A percentile compares a stretch with the other conserved stretches of the same genome.
phyloP scores from a whole-genome alignment of 208 protist genomes.

The Wallacemonas sp. region DNA sequence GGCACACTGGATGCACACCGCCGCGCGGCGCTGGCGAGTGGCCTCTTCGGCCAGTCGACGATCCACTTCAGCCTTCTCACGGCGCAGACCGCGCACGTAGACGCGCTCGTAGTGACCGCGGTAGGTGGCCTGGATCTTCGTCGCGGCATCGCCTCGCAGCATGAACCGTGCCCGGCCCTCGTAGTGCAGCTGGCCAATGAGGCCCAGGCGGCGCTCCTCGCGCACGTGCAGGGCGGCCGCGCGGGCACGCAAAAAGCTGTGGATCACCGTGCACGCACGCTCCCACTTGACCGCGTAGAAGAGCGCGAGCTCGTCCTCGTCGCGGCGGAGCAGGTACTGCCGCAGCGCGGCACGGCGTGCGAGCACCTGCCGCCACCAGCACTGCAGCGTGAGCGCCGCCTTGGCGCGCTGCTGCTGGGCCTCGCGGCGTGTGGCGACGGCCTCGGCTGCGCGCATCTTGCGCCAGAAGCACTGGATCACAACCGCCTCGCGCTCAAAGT shows the following conservation, averaged over 20 bases:
- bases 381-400: slow-evolving; percentile 52
- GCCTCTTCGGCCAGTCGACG: slow-evolving; percentile 31
- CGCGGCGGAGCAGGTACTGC: slow-evolving; percentile 29
- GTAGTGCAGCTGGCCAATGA: slow-evolving; percentile 44
- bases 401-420: slow-evolving; percentile 18
- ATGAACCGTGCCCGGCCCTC: slow-evolving; percentile 47
- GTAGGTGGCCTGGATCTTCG: slow-evolving; percentile 76
- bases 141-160: slow-evolving; percentile 43
- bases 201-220: slow-evolving; percentile 21
- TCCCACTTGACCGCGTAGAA: slow-evolving; percentile 76
- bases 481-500: slow-evolving; percentile 44
- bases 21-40: slow-evolving; percentile 51
- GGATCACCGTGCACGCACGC: slow-evolving; percentile 44
- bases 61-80: slow-evolving; percentile 47
- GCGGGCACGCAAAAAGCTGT: slow-evolving; percentile 50
- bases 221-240: slow-evolving; percentile 28
- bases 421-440: slow-evolving; percentile 45
- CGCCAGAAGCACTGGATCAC: slow-evolving; percentile 89
- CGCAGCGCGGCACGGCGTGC: slow-evolving; percentile 37
- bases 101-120: slow-evolving; percentile 79
- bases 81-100: slow-evolving; percentile 58
- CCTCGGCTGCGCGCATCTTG: slow-evolving; percentile 64
- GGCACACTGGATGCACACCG: slow-evolving; percentile 62
- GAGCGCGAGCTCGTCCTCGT: slow-evolving; percentile 55
- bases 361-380: slow-evolving; percentile 71